Evolutionary conservation across 495 filamentous ascomycete species (phyloP), one percentile per base, ranked within the genome.

Genomic region (Aspergillus cavernicola): DNA sequence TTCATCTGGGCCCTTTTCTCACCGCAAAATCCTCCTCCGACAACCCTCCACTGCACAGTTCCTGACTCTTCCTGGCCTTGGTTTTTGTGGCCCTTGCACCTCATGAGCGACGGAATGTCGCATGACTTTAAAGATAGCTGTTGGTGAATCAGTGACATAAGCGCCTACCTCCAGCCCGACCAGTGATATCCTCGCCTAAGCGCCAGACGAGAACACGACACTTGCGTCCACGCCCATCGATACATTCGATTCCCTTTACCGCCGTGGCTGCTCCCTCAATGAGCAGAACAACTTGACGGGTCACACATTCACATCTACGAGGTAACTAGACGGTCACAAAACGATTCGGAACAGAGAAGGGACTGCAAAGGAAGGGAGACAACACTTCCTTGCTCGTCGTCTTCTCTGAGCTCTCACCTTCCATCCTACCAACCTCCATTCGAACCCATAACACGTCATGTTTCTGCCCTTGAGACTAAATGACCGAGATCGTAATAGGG

Each of bases 391-490:
- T 50, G 16, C 28, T 35, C 43, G 43, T 47, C 44, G 43, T 47
- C 44, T 37, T 53, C 48, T 58, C 59, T n/a, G n/a, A n/a, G n/a
- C 52, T 60, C 61, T 64, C 58, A 59, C 65, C 58, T 57, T 60
- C 50, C 62, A 53, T 60, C 61, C 62, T 55, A 50, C 44, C 28
- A 32, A 57, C 56, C 61, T 64, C 59, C 63, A 58, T 64, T 62
- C 57, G 54, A 64, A 52, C 57, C 63, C 65, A 53, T 56, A 23
- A 11, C 52, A 63, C 62, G 64, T 62, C 67, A 76, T 75, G 71
- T 73, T 73, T 55, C 61, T 62, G 51, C 72, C 71, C 49, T 59
- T 71, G 52, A 75, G 71, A 69, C 64, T 65, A 62, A 73, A 72
- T 59, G 62, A 69, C 60, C 66, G 66, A 54, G 60, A 71, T 65